Evolutionary conservation across 208 protist species (phyloP).

Genomic region (Borovskyia barvae): DNA sequence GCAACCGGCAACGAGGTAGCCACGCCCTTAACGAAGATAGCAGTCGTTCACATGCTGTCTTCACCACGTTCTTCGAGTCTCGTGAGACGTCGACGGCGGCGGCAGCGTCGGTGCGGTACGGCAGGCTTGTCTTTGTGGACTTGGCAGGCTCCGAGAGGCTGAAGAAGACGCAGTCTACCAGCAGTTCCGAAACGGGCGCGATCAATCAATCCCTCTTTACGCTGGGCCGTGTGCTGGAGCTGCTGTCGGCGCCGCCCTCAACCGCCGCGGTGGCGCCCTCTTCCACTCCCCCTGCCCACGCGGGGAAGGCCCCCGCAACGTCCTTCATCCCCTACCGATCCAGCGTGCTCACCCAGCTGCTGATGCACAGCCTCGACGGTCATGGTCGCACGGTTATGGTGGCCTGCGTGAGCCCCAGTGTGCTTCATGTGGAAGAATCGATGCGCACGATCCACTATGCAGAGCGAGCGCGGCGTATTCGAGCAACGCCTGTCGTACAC

Average conservation of each 20-base stretch:
- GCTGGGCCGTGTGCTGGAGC: slow-evolving; percentile 86
- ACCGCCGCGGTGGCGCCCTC: neutral
- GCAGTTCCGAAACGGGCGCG: slow-evolving; percentile 65
- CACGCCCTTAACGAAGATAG: slow-evolving; percentile 88
- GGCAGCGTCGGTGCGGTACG: slow-evolving; percentile 24
- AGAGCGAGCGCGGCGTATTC: slow-evolving; percentile 67
- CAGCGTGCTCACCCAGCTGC: slow-evolving; percentile 82
- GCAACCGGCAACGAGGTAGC: slow-evolving; percentile 62
- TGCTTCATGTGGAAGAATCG: slow-evolving; percentile 72
- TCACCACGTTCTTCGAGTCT: slow-evolving; percentile 79
- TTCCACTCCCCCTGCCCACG: neutral
- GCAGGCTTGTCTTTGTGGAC: slow-evolving; percentile 92
- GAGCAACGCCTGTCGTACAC: slow-evolving; percentile 38
- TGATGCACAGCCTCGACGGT: slow-evolving; percentile 85
- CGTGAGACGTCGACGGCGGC: slow-evolving; percentile 6
- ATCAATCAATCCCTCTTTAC: slow-evolving; percentile 92
- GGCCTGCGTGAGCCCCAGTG: slow-evolving; percentile 80
- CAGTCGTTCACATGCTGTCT: slow-evolving; percentile 90
- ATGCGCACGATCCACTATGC: slow-evolving; percentile 81
- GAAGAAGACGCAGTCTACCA: slow-evolving; percentile 72
- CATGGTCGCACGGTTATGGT: slow-evolving; percentile 70
- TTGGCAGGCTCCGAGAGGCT: slow-evolving; percentile 93
- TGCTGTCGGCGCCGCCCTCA: slow-evolving; percentile 38
- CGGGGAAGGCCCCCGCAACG: neutral
- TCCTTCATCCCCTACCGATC: slow-evolving; percentile 85